These are phyloP conservation scores for Trametes maxima DNA, from an alignment of 768 basidiomycete genomes.

Conservation along the genomic window DNA sequence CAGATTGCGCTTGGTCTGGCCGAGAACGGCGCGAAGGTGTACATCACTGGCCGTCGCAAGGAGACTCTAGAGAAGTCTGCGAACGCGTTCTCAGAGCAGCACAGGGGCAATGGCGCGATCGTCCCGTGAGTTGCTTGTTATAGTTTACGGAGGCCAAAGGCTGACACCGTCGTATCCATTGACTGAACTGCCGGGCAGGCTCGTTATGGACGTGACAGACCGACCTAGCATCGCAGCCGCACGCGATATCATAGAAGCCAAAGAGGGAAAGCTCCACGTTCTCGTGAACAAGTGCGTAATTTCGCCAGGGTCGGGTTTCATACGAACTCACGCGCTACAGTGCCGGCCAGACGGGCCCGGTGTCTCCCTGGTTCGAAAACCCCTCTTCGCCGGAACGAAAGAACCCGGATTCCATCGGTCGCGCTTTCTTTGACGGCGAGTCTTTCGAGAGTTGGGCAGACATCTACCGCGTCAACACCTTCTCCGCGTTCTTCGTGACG, in stretches of 20 bases:
- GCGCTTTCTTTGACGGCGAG: constrained; percentile 71
- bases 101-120: constrained; percentile 47
- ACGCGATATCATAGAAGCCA: constrained; percentile 53
- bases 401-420: constrained; percentile 65
- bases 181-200: constrained; percentile 37
- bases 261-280: constrained; percentile 74
- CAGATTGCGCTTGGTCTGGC: constrained; percentile 77
- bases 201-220: constrained; percentile 73
- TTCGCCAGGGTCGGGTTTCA: background rate
- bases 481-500: constrained; percentile 78
- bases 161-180: background rate
- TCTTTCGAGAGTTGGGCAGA: constrained; percentile 62
- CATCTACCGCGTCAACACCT: constrained; percentile 67
- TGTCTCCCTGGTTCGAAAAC: constrained; percentile 58
- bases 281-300: constrained; percentile 76
- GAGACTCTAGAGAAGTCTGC: constrained; percentile 61
- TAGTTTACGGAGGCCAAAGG: background rate
- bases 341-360: constrained; percentile 74
- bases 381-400: constrained; percentile 58
- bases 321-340: constrained; percentile 37
- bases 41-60: constrained; percentile 71
- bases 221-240: constrained; percentile 64
- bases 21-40: constrained; percentile 77
- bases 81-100: constrained; percentile 46
- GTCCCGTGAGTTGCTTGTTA: constrained; percentile 51